These are phyloP conservation scores for Clarkia xantiana DNA, from an alignment of 345 rosid species.

Conservation along the genomic window DNA sequence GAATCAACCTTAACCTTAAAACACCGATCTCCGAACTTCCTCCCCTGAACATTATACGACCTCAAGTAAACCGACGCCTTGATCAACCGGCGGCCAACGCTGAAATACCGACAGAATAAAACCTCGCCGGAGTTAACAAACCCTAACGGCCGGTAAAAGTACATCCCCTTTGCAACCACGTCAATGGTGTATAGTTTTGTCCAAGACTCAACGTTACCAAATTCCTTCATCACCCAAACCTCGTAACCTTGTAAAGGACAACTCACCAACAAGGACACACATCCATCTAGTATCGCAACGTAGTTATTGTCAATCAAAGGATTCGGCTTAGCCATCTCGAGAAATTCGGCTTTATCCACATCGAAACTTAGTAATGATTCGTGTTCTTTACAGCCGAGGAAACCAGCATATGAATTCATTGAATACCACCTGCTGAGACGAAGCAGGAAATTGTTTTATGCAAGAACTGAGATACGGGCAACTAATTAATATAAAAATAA, in stretches of 20 bases:
- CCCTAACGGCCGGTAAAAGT: too few relatives aligned
- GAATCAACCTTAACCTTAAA: neutral
- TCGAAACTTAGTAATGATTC: too few relatives aligned
- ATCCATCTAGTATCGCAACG: neutral
- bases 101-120: too few relatives aligned
- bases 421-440: too few relatives aligned
- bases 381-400: neutral
- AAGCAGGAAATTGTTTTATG: too few relatives aligned
- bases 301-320: neutral
- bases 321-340: too few relatives aligned
- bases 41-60: neutral
- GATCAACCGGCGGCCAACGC: neutral
- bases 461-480: too few relatives aligned
- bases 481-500: too few relatives aligned
- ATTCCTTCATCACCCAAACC: conserved; percentile 7
- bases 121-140: too few relatives aligned
- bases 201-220: conserved; percentile 6
- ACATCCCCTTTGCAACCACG: neutral
- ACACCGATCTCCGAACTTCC: neutral
- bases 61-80: neutral
- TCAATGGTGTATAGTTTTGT: neutral
- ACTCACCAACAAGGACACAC: neutral
- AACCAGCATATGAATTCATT: neutral
- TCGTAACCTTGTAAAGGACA: neutral
- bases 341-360: too few relatives aligned